A percentile compares a stretch with the other conserved stretches of the same genome.
phyloP scores from a whole-genome alignment of 2,329 filamentous ascomycete species.

The Colletotrichum neosansevieriae region DNA sequence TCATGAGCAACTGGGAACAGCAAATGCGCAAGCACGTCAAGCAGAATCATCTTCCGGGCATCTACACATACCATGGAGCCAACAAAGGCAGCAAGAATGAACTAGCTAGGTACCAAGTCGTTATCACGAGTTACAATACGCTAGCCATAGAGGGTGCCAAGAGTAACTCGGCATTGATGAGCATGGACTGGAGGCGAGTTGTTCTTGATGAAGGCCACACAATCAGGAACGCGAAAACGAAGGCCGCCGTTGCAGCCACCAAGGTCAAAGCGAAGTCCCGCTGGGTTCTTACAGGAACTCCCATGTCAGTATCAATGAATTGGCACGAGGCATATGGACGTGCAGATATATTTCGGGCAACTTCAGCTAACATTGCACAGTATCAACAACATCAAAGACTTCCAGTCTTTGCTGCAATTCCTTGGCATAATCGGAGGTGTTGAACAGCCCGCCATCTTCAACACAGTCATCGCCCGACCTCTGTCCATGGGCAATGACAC shows the following conservation, averaged over 20 bases:
- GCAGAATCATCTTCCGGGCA: conserved; percentile 69
- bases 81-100: conserved; percentile 68
- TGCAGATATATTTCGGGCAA: not conserved
- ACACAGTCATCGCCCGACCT: conserved; percentile 76
- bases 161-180: conserved; percentile 48
- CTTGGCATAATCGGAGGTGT: conserved; percentile 81
- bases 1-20: conserved; percentile 91
- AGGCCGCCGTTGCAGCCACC: conserved; percentile 76
- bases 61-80: conserved; percentile 81
- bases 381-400: conserved; percentile 83
- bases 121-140: conserved; percentile 88
- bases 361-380: conserved; percentile 45
- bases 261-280: conserved; percentile 76
- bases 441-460: conserved; percentile 79
- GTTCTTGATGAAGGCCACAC: conserved; percentile 87
- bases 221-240: conserved; percentile 82
- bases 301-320: conserved; percentile 66
- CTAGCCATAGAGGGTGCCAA: conserved; percentile 70
- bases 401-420: conserved; percentile 85
- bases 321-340: not conserved
- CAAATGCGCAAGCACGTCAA: conserved; percentile 82
- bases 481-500: conserved; percentile 68
- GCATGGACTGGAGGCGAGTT: conserved; percentile 79
- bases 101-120: conserved; percentile 76
- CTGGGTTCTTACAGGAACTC: conserved; percentile 85